Evolutionary conservation across 2,329 filamentous ascomycete species (phyloP), one percentile per base, ranked within the genome.

Genomic region (Camillea tinctor): DNA sequence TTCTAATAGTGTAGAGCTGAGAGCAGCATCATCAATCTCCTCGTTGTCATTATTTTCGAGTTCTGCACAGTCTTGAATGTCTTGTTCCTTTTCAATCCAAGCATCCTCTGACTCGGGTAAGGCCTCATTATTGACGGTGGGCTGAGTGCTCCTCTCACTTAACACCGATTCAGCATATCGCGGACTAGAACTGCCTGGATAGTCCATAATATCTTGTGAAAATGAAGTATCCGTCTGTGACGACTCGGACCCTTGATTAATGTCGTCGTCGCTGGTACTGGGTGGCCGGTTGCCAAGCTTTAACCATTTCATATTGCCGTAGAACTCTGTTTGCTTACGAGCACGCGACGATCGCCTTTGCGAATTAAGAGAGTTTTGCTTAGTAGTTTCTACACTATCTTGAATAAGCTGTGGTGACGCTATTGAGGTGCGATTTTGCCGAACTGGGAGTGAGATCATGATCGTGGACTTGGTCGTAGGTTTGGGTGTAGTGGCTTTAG

Each of bases 261-360:
- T n/a, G 4, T 59, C 51, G 23, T 49, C 19, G 40, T 48, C 54
- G 20, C n/a, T 48, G 30, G 15, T 36, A 54, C 58, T 54, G 8
- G 55, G 17, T 36, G 15, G 40, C 49, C 55, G 49, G 57, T 50
- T 36, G 52, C 59, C 54, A 4, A 48, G 17, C 15, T 64, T 66
- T n/a, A 49, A 23, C 54, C 53, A 59, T 3, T 21, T 58, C 3
- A 68, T 55, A 7, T 64, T 23, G 17, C 56, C 54, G 24, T 62
- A 61, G 15, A 60, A 56, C 17, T 70, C 64, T 21, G 54, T 59
- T 36, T 64, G 59, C 49, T 64, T 60, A 13, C 60, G 64, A n/a
- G 36, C 52, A 20, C 58, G 62, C 17, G 55, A 60, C 26, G 68
- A 64, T 20, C 55, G 63, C 20, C 61, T 52, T 17, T 59, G 40